Evolutionary conservation across 1,284 basidiomycete genomes (phyloP).

Genomic region (Pascua sp.): DNA sequence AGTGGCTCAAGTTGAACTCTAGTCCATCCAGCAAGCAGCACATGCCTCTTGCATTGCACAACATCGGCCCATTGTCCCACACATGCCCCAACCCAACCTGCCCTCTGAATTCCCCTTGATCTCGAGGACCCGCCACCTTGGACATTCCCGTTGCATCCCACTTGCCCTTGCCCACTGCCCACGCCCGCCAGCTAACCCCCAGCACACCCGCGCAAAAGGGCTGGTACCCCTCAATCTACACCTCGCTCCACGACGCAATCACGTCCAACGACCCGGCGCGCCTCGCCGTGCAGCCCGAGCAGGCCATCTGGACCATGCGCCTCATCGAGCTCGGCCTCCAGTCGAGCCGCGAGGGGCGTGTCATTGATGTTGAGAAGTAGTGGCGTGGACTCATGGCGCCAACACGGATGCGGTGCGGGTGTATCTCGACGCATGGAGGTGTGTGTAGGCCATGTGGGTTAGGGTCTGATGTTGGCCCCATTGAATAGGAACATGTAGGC

Average conservation of each 20-base stretch:
- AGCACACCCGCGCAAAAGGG: constrained; percentile 11
- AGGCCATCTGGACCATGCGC: constrained; percentile 26
- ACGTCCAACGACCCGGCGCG: constrained; percentile 4
- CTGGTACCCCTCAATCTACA: constrained; percentile 27
- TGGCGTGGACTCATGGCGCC: background rate
- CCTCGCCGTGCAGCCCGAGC: constrained; percentile 27
- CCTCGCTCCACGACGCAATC: constrained; percentile 11
- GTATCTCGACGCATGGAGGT: background rate
- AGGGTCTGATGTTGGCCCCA: no score
- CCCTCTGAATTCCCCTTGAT: no score
- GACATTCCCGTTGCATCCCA: no score
- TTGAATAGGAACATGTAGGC: no score
- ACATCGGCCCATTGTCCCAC: no score
- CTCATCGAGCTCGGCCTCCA: constrained; percentile 32
- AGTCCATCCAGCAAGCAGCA: no score
- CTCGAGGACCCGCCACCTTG: no score
- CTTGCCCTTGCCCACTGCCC: no score
- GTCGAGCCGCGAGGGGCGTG: constrained; percentile 28
- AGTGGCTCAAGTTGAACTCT: no score
- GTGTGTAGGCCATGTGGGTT: no score
- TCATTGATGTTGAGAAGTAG: constrained; percentile 15
- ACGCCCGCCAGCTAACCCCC: background rate
- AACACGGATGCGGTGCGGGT: background rate
- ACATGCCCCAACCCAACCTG: no score
- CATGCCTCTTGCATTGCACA: no score